Base-by-base conservation (phyloP, 805 yeast species). In the Kodamaea fukazawae region DNA sequence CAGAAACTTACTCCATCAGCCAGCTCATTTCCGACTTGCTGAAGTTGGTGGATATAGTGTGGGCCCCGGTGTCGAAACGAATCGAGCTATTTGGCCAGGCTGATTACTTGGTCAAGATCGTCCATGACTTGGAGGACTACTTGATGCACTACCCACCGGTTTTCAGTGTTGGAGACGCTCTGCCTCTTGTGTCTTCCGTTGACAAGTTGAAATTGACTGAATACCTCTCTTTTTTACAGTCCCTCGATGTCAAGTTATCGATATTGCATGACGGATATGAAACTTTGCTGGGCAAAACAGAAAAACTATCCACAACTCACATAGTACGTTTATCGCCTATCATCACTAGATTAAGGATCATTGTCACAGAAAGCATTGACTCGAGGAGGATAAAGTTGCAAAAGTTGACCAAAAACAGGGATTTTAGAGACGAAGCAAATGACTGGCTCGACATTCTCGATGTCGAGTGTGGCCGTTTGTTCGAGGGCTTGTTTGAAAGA, bases 121-220 rank as follows among this genome's bases (percentile, higher is more conserved):
- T 86, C 35, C 87, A 84, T 36, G 89, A 83, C 45, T 52, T 83
- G 20, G 71, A 79, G 34, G 90, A 83, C 46, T 83, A 75, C 48
- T 47, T 81, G 7, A 71, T 65, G 10, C 56, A 60, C 43, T 67
- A 67, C 15, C 38, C 47, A 2, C 25, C 36, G n/a, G 36, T 57
- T 13, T 55, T 56, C 17, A 36, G 35, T 4, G 18, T 40, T 13
- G 32, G 36, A 2, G 38, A 32, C 7, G 20, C 14, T n/a, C 10
- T 35, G 10, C 48, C 46, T 6, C 22, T 44, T 4, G 8, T 46
- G 7, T 25, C 42, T 4, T 14, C 27, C 9, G 34, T 38, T 3
- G 43, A 45, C 34, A 38, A 44, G 11, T 42, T 46, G 26, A 42
- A 45, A 3, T 38, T 57, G 8, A 37, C 46, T 7, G 40, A 42